These are phyloP conservation scores for Saussurea involucrata DNA, from an alignment of 129 eudicot genomes.

Conservation along the genomic window DNA sequence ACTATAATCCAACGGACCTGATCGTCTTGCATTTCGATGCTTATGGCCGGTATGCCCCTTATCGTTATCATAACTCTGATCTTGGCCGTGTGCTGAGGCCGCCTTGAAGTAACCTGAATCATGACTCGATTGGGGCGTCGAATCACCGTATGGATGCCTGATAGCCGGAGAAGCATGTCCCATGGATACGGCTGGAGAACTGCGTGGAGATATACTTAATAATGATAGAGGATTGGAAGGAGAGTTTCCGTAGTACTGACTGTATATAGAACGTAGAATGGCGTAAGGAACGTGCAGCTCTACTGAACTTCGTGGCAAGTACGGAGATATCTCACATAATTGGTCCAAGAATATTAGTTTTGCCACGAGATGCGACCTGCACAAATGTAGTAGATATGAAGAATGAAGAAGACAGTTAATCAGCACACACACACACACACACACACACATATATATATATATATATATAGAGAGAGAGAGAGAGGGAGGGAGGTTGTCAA, in stretches of 20 bases:
- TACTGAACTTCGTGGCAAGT: conserved; percentile 74
- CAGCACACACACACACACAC: no score
- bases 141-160: conserved; percentile 60
- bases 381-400: background rate
- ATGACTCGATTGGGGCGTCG: conserved; percentile 58
- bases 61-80: conserved; percentile 46
- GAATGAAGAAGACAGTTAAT: background rate
- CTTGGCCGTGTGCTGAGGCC: conserved; percentile 61
- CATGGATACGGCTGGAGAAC: conserved; percentile 81
- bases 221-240: conserved; percentile 64
- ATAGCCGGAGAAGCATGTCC: conserved; percentile 74
- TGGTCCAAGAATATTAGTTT: conserved; percentile 92
- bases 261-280: conserved; percentile 82
- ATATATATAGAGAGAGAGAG: no score
- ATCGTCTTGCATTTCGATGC: conserved; percentile 57
- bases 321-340: conserved; percentile 76
- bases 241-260: conserved; percentile 76
- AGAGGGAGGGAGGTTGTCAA: no score
- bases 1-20: conserved; percentile 88
- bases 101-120: conserved; percentile 74
- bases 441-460: no score
- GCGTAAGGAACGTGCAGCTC: conserved; percentile 80
- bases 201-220: conserved; percentile 61
- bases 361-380: conserved; percentile 85
- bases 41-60: conserved; percentile 43